Evolutionary conservation across 2,329 filamentous ascomycete species (phyloP), one percentile per base, ranked within the genome.

Genomic region (Didymella pinodella): DNA sequence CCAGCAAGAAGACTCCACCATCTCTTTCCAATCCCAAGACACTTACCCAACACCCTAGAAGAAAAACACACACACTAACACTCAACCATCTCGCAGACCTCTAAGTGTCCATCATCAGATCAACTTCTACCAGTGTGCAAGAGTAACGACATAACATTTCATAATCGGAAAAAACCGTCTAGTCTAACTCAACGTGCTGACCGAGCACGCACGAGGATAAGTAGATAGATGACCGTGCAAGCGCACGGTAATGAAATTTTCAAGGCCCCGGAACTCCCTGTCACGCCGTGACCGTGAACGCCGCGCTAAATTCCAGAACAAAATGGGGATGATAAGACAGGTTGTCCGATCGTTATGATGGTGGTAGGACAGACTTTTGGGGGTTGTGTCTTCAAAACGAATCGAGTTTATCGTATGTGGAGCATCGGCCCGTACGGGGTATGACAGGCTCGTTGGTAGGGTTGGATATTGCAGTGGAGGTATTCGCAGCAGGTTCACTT

Each of bases 281-380:
- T 25, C 38, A 43, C 55, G 26, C 45, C 45, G 25, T 59, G 10
- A 49, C 50, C 56, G 26, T 54, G 26, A 58, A 59, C 56, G 56
- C 56, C 56, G 40, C 56, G 56, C 56, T 59, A 59, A 59, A 53
- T 4, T 36, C 25, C 36, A 44, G 31, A 53, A 25, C 10, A 48
- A 18, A 48, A 38, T 26, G 34, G 41, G 7, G 28, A 46, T 41
- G 18, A 45, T 4, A 22, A 32, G 11, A 28, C 26, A 16, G n/a
- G 26, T 32, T 29, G 44, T 28, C 29, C 16, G n/a, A 7, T 20
- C 12, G 26, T 31, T 7, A 11, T 31, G 26, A n/a, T 48, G 29
- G 45, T 34, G 18, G 29, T 22, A 22, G 28, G 12, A n/a, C 11
- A 14, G 41, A 31, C 41, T 44, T 28, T 26, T 28, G 36, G 6